phyloP scores from a whole-genome alignment of 768 basidiomycete genomes.

The button mushroom (Agaricus bisporus) region DNA sequence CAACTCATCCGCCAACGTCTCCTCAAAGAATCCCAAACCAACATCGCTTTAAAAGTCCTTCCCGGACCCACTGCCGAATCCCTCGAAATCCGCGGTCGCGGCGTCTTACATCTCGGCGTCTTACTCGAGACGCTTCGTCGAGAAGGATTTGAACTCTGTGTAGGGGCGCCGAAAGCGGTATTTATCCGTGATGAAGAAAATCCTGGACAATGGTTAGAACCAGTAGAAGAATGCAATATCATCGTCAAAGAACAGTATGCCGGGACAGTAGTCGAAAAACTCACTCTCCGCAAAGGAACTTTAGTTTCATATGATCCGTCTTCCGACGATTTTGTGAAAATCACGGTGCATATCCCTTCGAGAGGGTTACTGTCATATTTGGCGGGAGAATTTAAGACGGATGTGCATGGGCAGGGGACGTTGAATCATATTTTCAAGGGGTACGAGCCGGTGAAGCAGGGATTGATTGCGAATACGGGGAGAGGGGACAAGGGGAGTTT shows the following conservation, averaged over 20 bases:
- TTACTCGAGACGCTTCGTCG: conserved; percentile 42
- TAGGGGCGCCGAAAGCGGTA: conserved; percentile 46
- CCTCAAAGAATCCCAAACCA: conserved; percentile 45
- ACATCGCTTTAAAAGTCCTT: conserved; percentile 42
- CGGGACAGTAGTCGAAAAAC: conserved; percentile 40
- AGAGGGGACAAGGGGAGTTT: conserved; percentile 41
- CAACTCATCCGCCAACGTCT: conserved; percentile 43
- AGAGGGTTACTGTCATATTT: conserved; percentile 46
- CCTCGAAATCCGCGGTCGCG: conserved; percentile 42
- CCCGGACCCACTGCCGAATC: conserved; percentile 45
- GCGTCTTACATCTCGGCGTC: conserved; percentile 45
- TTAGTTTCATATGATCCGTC: conserved; percentile 39
- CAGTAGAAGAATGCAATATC: conserved; percentile 40
- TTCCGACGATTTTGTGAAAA: conserved; percentile 37
- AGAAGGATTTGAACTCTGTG: conserved; percentile 41
- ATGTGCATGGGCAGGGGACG: conserved; percentile 46
- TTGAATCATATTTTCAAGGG: conserved; percentile 49
- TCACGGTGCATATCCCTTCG: conserved; percentile 43
- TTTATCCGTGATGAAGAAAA: conserved; percentile 33
- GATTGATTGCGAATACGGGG: conserved; percentile 42
- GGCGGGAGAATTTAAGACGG: conserved; percentile 47
- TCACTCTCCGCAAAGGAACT: conserved; percentile 44
- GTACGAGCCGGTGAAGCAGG: conserved; percentile 37
- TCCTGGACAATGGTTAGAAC: conserved; percentile 33
- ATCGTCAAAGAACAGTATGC: conserved; percentile 42